Percentiles rank a stretch among this genome's conserved stretches.
Conservation (phyloP, 495 filamentous ascomycete species). For the Daldinia vernicosa region DNA sequence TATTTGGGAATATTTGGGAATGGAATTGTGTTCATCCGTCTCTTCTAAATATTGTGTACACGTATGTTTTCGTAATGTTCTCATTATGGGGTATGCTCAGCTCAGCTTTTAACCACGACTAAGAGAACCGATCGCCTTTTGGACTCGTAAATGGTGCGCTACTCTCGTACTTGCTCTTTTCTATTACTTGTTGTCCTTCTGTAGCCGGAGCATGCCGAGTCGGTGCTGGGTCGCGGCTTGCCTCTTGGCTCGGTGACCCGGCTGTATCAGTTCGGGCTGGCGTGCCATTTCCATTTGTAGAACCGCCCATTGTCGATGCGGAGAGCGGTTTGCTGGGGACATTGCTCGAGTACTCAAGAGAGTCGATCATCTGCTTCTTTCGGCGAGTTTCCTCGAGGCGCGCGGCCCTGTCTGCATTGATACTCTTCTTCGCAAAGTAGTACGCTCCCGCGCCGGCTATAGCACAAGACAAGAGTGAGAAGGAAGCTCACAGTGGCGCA, state of each 20-base stretch:
- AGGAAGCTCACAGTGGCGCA: neutral
- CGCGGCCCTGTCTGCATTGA: conserved; percentile 84
- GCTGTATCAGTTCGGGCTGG: conserved; percentile 65
- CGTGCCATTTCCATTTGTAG: conserved; percentile 47
- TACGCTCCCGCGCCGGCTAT: conserved; percentile 86
- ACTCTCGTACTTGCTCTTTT: conserved; percentile 91
- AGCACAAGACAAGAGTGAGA: conserved; percentile 36
- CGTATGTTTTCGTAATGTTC: conserved; percentile 19
- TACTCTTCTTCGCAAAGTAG: conserved; percentile 92
- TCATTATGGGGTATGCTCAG: conserved; percentile 22
- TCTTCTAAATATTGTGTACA: conserved; percentile 27
- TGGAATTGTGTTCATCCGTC: conserved; percentile 10
- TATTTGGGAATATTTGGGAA: conserved; percentile 14
- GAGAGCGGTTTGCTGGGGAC: conserved; percentile 43
- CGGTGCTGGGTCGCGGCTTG: conserved; percentile 82
- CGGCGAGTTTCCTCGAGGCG: conserved; percentile 73
- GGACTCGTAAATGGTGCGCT: conserved; percentile 72
- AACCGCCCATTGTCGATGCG: conserved; percentile 53
- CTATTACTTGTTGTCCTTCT: conserved; percentile 71
- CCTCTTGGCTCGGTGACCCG: conserved; percentile 81
- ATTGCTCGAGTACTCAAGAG: conserved; percentile 65
- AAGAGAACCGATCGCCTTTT: conserved; percentile 84
- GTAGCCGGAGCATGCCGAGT: conserved; percentile 82
- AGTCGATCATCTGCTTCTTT: conserved; percentile 68
- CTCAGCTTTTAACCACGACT: conserved; percentile 17